phyloP scores from a whole-genome alignment of 257 asterid genomes.

The Solanum chilense region DNA sequence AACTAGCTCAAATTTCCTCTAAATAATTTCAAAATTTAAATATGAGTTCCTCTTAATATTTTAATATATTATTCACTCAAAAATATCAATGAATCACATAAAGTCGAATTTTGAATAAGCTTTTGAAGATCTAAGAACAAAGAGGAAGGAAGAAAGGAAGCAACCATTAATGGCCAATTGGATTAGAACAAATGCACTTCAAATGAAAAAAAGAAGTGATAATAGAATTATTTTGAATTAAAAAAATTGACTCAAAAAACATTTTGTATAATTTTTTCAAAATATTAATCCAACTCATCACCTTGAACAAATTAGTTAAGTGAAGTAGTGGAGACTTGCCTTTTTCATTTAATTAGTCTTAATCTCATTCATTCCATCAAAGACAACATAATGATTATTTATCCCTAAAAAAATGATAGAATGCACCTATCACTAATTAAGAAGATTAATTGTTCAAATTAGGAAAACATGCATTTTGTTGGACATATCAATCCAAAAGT shows the following conservation, averaged over 20 bases:
- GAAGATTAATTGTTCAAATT: background rate
- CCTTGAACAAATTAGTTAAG: background rate
- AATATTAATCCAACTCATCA: background rate
- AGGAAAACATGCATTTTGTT: background rate
- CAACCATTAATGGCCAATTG: too few species aligned
- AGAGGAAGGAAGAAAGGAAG: too few species aligned
- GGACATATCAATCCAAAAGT: background rate
- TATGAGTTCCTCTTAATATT: too few species aligned
- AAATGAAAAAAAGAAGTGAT: too few species aligned
- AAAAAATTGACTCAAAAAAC: background rate
- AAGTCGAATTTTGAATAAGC: too few species aligned
- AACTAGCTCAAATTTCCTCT: too few species aligned
- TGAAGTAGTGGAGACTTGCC: background rate
- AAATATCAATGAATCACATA: too few species aligned
- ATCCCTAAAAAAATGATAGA: background rate
- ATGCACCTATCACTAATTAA: background rate
- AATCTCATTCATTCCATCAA: background rate
- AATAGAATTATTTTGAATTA: too few species aligned
- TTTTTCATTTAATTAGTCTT: background rate
- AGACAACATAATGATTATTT: background rate
- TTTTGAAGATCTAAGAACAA: too few species aligned
- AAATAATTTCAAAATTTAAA: too few species aligned
- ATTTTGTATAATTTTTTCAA: background rate
- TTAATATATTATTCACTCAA: too few species aligned
- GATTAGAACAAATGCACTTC: too few species aligned